Conservation (phyloP, 176 grass and related monocot species). For the Carex pumila region DNA sequence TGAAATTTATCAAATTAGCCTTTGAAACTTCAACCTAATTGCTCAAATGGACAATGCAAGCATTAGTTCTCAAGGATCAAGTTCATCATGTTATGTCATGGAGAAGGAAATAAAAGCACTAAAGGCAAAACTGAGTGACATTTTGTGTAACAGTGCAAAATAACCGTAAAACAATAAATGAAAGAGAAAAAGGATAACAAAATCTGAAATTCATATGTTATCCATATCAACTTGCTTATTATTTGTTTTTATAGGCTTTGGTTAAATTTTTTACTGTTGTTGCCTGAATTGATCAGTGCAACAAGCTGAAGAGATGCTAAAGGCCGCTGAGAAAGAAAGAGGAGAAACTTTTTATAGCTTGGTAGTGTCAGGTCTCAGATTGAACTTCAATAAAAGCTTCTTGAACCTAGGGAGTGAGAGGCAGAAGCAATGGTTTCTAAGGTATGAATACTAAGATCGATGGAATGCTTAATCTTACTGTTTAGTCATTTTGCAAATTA, state of each 20-base stretch:
- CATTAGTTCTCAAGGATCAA: neutral
- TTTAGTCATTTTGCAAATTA: neutral
- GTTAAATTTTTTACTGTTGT: neutral
- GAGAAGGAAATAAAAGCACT: slow-evolving; percentile 77
- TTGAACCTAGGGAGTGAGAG: slow-evolving; percentile 19
- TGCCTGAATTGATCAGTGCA: slow-evolving; percentile 19
- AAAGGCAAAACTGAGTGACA: slow-evolving; percentile 54
- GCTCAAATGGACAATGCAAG: neutral
- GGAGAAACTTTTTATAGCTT: slow-evolving; percentile 22
- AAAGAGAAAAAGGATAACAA: neutral
- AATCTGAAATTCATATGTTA: neutral
- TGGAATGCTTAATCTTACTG: slow-evolving; percentile 12
- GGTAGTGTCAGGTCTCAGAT: slow-evolving; percentile 40
- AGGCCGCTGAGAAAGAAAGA: slow-evolving; percentile 48
- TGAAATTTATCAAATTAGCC: neutral
- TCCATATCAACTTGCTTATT: neutral
- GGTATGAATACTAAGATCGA: slow-evolving; percentile 26
- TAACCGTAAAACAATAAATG: neutral
- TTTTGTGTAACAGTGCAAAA: neutral
- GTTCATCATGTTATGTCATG: neutral
- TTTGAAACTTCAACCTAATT: neutral
- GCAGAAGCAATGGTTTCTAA: slow-evolving; percentile 34
- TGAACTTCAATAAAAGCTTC: slow-evolving; percentile 44
- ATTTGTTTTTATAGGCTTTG: neutral
- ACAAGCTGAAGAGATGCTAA: slow-evolving; percentile 39